Percentiles rank a stretch among this genome's conserved stretches.
Evolutionary conservation across 1,284 basidiomycete species (phyloP).

Genomic region (Cryptococcus hybrid): DNA sequence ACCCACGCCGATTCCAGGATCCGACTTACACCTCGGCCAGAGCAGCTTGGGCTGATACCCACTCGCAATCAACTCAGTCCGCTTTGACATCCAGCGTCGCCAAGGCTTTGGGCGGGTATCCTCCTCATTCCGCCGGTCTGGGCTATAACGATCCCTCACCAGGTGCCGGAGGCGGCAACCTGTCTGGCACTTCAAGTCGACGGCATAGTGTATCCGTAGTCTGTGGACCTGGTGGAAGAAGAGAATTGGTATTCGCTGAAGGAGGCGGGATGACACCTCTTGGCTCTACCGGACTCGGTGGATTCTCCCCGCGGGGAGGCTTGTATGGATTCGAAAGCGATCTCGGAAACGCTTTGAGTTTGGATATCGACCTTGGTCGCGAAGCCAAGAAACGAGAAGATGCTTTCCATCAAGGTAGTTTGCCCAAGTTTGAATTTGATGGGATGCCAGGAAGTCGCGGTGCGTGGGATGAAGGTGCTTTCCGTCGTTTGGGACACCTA

Average conservation of each 20-base stretch:
- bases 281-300: slow-evolving; percentile 11
- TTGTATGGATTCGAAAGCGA: slow-evolving; percentile 68
- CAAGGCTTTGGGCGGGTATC: slow-evolving; percentile 28
- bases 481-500: slow-evolving; percentile 3
- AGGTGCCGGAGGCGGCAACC: slow-evolving; percentile 9
- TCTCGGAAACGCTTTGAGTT: slow-evolving; percentile 61
- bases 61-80: slow-evolving; percentile 9
- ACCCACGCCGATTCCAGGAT: neutral
- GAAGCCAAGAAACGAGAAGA: neutral
- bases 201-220: slow-evolving; percentile 84
- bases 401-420: neutral
- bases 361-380: slow-evolving; percentile 54
- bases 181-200: slow-evolving; percentile 69
- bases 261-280: slow-evolving; percentile 59
- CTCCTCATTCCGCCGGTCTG: slow-evolving; percentile 17
- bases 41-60: slow-evolving; percentile 19
- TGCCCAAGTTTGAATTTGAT: slow-evolving; percentile 8
- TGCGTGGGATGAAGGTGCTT: slow-evolving; percentile 1
- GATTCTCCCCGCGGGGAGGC: slow-evolving; percentile 22
- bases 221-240: slow-evolving; percentile 37
- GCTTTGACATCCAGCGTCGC: slow-evolving; percentile 32
- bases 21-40: slow-evolving; percentile 4
- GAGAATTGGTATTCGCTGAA: slow-evolving; percentile 41
- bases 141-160: slow-evolving; percentile 1
- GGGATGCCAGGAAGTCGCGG: neutral